Evolutionary conservation across 2,329 filamentous ascomycete species (phyloP).

Genomic region (Fonsecaea monophora): DNA sequence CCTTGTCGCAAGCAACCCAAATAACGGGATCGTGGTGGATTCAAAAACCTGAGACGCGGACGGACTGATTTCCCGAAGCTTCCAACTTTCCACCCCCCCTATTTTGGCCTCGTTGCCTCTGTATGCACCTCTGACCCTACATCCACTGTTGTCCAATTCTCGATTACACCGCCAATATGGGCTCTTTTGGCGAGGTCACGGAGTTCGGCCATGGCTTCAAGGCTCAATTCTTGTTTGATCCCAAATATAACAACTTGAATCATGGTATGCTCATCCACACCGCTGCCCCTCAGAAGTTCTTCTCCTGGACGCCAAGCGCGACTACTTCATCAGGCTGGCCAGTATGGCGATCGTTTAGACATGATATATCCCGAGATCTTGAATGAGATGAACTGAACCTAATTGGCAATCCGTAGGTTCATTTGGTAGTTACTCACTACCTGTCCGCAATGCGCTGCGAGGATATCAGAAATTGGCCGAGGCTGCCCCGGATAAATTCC

Average conservation of each 20-base stretch:
- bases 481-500: slow-evolving; percentile 74
- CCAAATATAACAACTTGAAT: slow-evolving; percentile 75
- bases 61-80: slow-evolving; percentile 6
- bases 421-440: slow-evolving; percentile 75
- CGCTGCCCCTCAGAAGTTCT: slow-evolving; percentile 6
- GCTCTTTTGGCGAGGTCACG: slow-evolving; percentile 39
- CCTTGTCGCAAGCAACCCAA: not conserved
- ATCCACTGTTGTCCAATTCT: not conserved
- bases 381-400: not conserved
- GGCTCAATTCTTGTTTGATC: slow-evolving; percentile 72
- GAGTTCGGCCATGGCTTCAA: slow-evolving; percentile 62
- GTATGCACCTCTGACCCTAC: not conserved
- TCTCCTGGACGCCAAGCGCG: slow-evolving; percentile 15
- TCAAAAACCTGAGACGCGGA: not conserved
- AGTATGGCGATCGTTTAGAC: not conserved
- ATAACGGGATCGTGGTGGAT: not conserved
- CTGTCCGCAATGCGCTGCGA: slow-evolving; percentile 65
- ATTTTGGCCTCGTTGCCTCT: not conserved
- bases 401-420: slow-evolving; percentile 57
- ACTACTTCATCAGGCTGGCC: not conserved
- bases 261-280: slow-evolving; percentile 63
- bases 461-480: slow-evolving; percentile 72
- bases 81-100: slow-evolving; percentile 5
- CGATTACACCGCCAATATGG: slow-evolving; percentile 31
- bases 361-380: not conserved